Conservation (phyloP, 306 rosid species). For the Carpinus viminea region DNA sequence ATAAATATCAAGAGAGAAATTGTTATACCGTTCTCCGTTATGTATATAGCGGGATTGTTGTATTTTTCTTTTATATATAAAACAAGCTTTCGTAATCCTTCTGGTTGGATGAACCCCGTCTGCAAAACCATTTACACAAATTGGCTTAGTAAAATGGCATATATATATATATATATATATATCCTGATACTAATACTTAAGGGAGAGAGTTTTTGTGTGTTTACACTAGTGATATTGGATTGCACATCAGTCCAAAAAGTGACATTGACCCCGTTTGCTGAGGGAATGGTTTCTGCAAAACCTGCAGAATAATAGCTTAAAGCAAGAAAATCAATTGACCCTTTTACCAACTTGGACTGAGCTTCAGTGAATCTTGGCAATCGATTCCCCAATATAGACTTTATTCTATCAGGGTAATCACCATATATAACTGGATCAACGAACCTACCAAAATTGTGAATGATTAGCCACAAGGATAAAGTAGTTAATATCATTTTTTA, state of each 20-base stretch:
- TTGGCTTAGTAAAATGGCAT: too few relatives aligned
- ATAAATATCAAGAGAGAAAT: too few relatives aligned
- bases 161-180: too few relatives aligned
- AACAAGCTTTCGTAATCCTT: slow-evolving; percentile 43
- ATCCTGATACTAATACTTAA: too few relatives aligned
- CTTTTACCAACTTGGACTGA: slow-evolving; percentile 31
- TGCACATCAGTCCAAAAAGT: slow-evolving; percentile 33
- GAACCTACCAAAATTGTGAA: slow-evolving; percentile 34
- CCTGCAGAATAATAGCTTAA: slow-evolving; percentile 56
- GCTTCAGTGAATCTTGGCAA: slow-evolving; percentile 51
- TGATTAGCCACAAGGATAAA: too few relatives aligned
- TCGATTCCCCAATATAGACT: slow-evolving; percentile 41
- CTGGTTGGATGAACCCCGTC: slow-evolving; percentile 51
- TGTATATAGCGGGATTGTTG: slow-evolving; percentile 44
- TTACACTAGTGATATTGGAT: slow-evolving; percentile 26
- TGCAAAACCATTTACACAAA: slow-evolving; percentile 23
- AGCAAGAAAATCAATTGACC: slow-evolving; percentile 63
- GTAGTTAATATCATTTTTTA: too few relatives aligned
- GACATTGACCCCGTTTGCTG: slow-evolving; percentile 19
- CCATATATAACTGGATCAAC: slow-evolving; percentile 53
- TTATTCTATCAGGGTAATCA: slow-evolving; percentile 52
- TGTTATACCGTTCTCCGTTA: slow-evolving; percentile 60
- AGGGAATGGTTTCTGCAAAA: slow-evolving; percentile 37
- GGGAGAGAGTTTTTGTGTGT: background rate
- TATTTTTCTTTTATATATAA: slow-evolving; percentile 30